Base-by-base conservation (phyloP, 768 basidiomycete genomes). In the Lactarius psammicola region DNA sequence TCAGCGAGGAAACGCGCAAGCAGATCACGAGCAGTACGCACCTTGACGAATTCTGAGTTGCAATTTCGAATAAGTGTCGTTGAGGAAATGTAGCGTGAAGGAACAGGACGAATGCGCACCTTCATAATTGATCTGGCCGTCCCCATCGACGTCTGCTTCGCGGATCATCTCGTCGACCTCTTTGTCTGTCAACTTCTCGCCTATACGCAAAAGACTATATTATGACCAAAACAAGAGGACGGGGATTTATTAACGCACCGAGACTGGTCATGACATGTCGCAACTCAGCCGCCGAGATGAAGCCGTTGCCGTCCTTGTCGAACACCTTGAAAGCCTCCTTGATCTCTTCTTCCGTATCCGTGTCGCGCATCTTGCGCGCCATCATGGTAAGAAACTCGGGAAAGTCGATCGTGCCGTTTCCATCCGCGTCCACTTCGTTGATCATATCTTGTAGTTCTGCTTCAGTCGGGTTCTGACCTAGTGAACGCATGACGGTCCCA, bases 121-220 rank as follows among this genome's bases (percentile, higher is more conserved):
- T 2, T 90, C 87, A 74, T 91, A 94, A 78, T 92, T 89, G 78
- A 92, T 91, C 78, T 93, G 91, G n/a, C 93, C 93, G 75, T 94
- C 92, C 59, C 95, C 94, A 73, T 97, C 93, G 59, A 93, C 83
- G 75, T 97, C 94, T 63, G 94, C 95, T 79, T 97, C 95, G 62
- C 94, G 87, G 75, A 97, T 97, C 94, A 97, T 95, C 81, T 95
- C 94, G 67, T 93, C 90, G 69, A 95, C 93, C 77, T 96, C 94
- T 9, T 74, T 81, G 69, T 95, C 93, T 15, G 90, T 83, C 64
- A 95, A 80, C 77, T 94, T 94, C 82, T 95, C 94, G 64, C 92
- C 90, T 87, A 73, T 69, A 66, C 55, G 58, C 60, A 38, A 17
- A 34, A 23, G 31, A 54, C 36, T 30, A 56, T 3, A 26, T 38